Conservation (phyloP, 2,329 filamentous ascomycete genomes). For the Colletotrichum theobromicola region DNA sequence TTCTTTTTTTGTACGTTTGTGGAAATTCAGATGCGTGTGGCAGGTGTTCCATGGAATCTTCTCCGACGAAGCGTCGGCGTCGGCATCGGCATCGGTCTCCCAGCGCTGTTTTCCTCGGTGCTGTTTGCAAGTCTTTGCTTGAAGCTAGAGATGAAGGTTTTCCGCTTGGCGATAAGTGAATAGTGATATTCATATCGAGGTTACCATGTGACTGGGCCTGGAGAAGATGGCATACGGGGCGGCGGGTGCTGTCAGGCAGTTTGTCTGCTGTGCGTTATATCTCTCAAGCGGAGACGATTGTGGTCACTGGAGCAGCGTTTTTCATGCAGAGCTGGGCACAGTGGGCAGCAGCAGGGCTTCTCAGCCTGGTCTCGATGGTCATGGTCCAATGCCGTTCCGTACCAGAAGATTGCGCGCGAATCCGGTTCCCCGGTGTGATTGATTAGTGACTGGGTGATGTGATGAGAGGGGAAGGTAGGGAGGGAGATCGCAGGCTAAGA, state of each 20-base stretch:
- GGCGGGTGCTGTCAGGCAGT: background rate
- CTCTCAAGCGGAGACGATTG: background rate
- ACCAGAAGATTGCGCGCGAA: background rate
- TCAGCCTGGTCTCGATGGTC: background rate
- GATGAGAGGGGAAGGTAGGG: background rate
- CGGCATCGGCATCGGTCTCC: background rate
- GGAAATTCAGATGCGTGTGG: background rate
- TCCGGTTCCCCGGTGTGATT: background rate
- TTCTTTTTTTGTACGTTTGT: background rate
- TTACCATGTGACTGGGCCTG: conserved; percentile 5
- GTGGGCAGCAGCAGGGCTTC: background rate
- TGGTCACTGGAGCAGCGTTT: background rate
- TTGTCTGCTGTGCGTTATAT: background rate
- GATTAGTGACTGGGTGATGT: background rate
- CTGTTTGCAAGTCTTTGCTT: background rate
- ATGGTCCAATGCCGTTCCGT: background rate
- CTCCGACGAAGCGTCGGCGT: background rate
- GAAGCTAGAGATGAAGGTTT: background rate
- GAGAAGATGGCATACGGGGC: background rate
- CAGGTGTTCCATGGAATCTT: background rate
- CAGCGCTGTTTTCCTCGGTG: background rate
- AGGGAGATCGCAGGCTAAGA: background rate
- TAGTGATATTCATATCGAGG: background rate
- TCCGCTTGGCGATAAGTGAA: background rate
- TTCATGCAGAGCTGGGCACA: background rate